phyloP scores from a whole-genome alignment of 257 asterid genomes.

The Solanum rostratum region DNA sequence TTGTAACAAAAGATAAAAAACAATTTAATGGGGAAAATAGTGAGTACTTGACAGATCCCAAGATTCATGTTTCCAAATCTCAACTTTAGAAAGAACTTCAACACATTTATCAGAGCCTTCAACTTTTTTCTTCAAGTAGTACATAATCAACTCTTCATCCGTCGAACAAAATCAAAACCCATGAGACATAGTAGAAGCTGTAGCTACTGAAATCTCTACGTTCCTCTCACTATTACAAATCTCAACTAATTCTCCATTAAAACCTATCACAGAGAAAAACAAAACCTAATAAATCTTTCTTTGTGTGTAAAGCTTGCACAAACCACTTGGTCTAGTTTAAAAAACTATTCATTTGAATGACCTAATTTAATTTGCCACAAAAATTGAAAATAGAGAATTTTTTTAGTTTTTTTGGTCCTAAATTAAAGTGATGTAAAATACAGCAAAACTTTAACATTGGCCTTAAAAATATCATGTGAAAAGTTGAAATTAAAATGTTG shows the following conservation, averaged over 20 bases:
- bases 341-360: not conserved
- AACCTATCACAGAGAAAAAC: not conserved
- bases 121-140: constrained; percentile 55
- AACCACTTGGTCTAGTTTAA: not conserved
- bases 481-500: too few species aligned
- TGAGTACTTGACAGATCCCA: constrained; percentile 80
- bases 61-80: constrained; percentile 69
- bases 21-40: too few species aligned
- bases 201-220: constrained; percentile 49
- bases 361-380: too few species aligned
- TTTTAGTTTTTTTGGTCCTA: too few species aligned
- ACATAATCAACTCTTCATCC: constrained; percentile 57
- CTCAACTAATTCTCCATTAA: not conserved
- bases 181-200: constrained; percentile 54
- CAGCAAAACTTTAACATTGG: too few species aligned
- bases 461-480: too few species aligned
- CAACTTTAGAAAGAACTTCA: constrained; percentile 62
- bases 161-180: constrained; percentile 76
- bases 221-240: not conserved
- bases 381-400: too few species aligned
- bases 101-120: constrained; percentile 36
- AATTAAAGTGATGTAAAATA: too few species aligned
- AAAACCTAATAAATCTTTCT: not conserved
- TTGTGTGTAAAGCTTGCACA: not conserved
- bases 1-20: not conserved